Percentiles rank a stretch among this genome's conserved stretches.
Evolutionary conservation across 306 rosid genomes (phyloP).

Genomic region (Lathyrus sativus): DNA sequence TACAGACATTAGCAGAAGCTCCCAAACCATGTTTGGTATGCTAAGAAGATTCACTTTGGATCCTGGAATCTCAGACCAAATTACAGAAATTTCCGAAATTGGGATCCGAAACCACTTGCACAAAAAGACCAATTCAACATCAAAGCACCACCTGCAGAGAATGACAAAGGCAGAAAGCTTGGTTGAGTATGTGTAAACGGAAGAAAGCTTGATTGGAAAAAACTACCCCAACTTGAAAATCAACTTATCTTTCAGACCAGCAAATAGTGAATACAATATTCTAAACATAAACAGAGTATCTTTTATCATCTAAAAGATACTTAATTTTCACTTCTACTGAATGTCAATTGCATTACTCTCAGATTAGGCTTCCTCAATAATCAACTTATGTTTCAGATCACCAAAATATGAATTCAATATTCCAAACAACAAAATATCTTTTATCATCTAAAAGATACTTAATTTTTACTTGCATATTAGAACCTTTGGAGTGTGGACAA

Average conservation of each 20-base stretch:
- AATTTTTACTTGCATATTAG: background rate
- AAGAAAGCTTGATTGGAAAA: constrained; percentile 1
- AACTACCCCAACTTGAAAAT: background rate
- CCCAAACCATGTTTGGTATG: constrained; percentile 99
- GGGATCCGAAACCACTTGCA: constrained; percentile 74
- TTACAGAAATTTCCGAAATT: constrained; percentile 86
- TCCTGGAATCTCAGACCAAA: constrained; percentile 97
- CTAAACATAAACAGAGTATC: constrained; percentile 4
- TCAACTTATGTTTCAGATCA: constrained; percentile 10
- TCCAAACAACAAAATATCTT: constrained; percentile 1
- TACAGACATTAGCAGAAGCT: constrained; percentile 83
- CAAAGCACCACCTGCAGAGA: constrained; percentile 92
- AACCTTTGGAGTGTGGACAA: background rate
- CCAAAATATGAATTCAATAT: too few species aligned
- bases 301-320: background rate
- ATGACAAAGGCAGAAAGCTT: too few species aligned
- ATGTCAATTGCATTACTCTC: constrained; percentile 7
- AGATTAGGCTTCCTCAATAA: constrained; percentile 10
- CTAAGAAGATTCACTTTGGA: constrained; percentile 90
- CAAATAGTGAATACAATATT: constrained; percentile 1
- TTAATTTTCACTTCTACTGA: background rate
- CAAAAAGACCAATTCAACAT: constrained; percentile 81
- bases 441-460: constrained; percentile 1
- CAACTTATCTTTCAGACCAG: constrained; percentile 10
- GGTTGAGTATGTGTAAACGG: background rate